Conservation (phyloP, 345 rosid species). For the Acer negundo region DNA sequence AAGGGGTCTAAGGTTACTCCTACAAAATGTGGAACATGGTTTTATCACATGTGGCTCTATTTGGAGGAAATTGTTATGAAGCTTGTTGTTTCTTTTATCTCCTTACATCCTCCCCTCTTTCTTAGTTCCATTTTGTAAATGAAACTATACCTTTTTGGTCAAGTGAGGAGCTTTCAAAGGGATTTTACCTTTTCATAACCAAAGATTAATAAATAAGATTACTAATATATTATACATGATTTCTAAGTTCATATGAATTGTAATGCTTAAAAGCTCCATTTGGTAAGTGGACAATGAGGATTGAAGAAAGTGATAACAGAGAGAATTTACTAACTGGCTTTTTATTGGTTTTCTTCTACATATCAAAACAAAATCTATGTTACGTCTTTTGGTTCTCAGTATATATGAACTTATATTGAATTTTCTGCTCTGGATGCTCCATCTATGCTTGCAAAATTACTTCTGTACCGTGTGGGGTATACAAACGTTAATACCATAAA, state of each 20-base stretch:
- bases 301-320: neutral
- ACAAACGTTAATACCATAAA: neutral
- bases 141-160: neutral
- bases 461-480: neutral
- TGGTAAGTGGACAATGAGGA: neutral
- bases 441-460: neutral
- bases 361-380: neutral
- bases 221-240: neutral
- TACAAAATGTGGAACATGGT: neutral
- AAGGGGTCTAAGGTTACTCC: neutral
- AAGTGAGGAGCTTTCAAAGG: neutral
- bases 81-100: neutral
- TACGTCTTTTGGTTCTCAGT: neutral
- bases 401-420: neutral
- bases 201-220: no score
- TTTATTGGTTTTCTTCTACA: neutral
- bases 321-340: neutral
- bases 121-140: neutral
- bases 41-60: neutral
- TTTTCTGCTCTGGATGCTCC: neutral
- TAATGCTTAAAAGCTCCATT: neutral
- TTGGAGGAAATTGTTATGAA: slow-evolving; percentile 1
- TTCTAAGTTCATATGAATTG: neutral
- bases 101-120: neutral
- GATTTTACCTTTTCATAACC: neutral